Base-by-base conservation (phyloP, 192 early-diverging fungal genomes). In the Lobosporangium transversale region DNA sequence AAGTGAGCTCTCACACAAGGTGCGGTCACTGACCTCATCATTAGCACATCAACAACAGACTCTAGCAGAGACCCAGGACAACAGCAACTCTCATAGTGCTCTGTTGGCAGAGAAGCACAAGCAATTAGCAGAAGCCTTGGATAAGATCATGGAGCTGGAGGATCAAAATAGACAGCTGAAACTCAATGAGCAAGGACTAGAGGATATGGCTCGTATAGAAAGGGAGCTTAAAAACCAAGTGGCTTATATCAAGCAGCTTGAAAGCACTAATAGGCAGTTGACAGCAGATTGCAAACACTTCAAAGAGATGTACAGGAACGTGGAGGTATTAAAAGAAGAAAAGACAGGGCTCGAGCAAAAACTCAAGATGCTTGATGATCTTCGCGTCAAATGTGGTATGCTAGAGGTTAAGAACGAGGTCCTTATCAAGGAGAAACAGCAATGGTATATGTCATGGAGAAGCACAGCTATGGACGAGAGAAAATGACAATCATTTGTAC, bases 211-310 rank as follows among this genome's bases (percentile, higher is more conserved):
- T 8, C 79, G 71, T 32, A 65, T 83, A 8, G 78, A 81, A 53
- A 83, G 83, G 23, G 81, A 84, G 31, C 71, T 83, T 10, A 53
- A 76, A 26, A 76, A 61, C 12, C 89, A 91, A 58, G 89, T 87
- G 40, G 66, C 80, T 3, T 81, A 85, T 57, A 83, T 84, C 18
- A 70, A 73, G 26, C 78, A 52, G 21, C 66, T 80, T 59, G 80
- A 92, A 54, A 70, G 79, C 53, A 80, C 89, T 48, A 86, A 86
- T 57, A 60, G 79, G n/a, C 80, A 84, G 52, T 62, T 92, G 60
- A 82, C 79, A 26, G 66, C 82, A 47, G 80, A 88, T 15, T 64
- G 64, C 40, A 53, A 58, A 36, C 80, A 80, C 49, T 79, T 83
- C 51, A 67, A 84, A 29, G 79, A 82, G 15, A 64, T 63, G 33